A percentile compares a stretch with the other conserved stretches of the same genome.
Evolutionary conservation across 495 filamentous ascomycete genomes (phyloP).

Genomic region (Daldinia concentrica): DNA sequence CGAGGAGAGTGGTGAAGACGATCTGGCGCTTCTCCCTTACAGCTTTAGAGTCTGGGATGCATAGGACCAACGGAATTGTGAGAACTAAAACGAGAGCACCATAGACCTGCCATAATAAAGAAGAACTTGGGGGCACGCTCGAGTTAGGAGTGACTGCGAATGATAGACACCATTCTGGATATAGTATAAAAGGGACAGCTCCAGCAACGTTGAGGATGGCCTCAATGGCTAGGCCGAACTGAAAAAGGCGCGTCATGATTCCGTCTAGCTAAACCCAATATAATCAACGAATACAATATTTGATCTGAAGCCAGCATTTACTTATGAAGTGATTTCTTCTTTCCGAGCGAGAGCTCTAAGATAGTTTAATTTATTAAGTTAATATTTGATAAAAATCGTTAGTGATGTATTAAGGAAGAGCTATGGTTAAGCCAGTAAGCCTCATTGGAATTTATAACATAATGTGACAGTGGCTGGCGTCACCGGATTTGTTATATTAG

Average conservation of each 20-base stretch:
- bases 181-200: constrained; percentile 23
- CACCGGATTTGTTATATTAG: too few relatives aligned
- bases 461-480: too few relatives aligned
- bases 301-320: too few relatives aligned
- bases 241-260: constrained; percentile 24
- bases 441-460: too few relatives aligned
- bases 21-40: constrained; percentile 25
- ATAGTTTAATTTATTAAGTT: too few relatives aligned
- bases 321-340: too few relatives aligned
- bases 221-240: constrained; percentile 27
- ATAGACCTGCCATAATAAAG: constrained; percentile 34
- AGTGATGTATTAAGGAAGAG: too few relatives aligned
- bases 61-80: constrained; percentile 25
- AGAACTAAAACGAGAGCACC: constrained; percentile 29
- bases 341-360: too few relatives aligned
- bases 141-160: constrained; percentile 18
- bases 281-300: too few relatives aligned
- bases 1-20: constrained; percentile 29
- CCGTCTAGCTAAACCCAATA: neutral
- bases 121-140: constrained; percentile 26
- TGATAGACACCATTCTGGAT: constrained; percentile 34
- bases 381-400: too few relatives aligned
- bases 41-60: constrained; percentile 24
- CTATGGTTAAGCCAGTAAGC: too few relatives aligned
- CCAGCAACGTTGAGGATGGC: constrained; percentile 31